Evolutionary conservation across 2,329 filamentous ascomycete genomes (phyloP).

Genomic region (Lanzia echinophila): DNA sequence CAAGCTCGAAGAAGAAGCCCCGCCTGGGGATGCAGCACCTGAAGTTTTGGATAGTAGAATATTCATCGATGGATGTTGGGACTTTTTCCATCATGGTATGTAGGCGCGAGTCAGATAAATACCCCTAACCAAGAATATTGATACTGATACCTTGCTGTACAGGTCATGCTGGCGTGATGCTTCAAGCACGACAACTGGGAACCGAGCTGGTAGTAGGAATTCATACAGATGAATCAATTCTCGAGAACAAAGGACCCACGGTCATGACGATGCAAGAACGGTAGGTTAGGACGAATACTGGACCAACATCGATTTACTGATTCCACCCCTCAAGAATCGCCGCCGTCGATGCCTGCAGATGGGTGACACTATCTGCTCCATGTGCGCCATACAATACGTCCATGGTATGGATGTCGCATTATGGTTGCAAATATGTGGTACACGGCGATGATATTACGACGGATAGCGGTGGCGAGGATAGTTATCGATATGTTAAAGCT

Average conservation of each 20-base stretch:
- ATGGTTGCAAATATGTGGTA: slow-evolving; percentile 91
- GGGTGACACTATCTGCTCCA: slow-evolving; percentile 79
- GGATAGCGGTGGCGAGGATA: slow-evolving; percentile 88
- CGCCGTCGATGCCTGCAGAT: slow-evolving; percentile 90
- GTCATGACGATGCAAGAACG: slow-evolving; percentile 93
- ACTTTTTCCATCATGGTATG: slow-evolving; percentile 94
- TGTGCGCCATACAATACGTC: slow-evolving; percentile 91
- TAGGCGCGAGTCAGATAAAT: slow-evolving; percentile 1
- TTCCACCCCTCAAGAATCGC: slow-evolving; percentile 53
- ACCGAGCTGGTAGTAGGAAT: slow-evolving; percentile 85
- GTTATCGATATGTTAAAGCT: slow-evolving; percentile 95
- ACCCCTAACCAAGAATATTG: slow-evolving; percentile 2
- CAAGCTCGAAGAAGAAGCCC: slow-evolving; percentile 18
- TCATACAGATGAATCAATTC: slow-evolving; percentile 90
- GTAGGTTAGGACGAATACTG: slow-evolving; percentile 35
- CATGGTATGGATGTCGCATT: slow-evolving; percentile 89
- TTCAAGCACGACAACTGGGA: slow-evolving; percentile 89
- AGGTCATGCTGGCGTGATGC: slow-evolving; percentile 95
- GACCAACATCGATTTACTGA: slow-evolving; percentile 21
- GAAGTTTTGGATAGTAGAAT: slow-evolving; percentile 58
- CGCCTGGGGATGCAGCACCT: slow-evolving; percentile 26
- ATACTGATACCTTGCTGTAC: slow-evolving; percentile 7
- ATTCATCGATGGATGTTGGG: slow-evolving; percentile 98
- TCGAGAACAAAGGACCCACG: slow-evolving; percentile 95
- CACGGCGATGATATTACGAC: slow-evolving; percentile 97